A percentile compares a stretch with the other conserved stretches of the same genome.
Evolutionary conservation across 345 rosid genomes (phyloP).

Genomic region (Citrus inodora): DNA sequence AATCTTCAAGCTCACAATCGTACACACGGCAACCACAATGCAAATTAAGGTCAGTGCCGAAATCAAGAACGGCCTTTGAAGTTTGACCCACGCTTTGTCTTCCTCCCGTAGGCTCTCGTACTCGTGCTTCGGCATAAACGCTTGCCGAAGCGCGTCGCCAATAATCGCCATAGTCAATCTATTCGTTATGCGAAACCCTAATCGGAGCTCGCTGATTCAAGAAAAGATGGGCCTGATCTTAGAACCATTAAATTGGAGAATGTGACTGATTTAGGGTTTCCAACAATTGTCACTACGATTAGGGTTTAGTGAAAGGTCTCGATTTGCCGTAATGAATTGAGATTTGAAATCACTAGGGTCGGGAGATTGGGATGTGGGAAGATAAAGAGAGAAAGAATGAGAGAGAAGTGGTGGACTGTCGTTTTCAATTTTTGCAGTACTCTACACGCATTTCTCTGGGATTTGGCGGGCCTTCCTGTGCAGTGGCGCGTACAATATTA

Average conservation of each 20-base stretch:
- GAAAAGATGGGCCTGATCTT: background rate
- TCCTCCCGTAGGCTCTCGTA: slow-evolving; percentile 82
- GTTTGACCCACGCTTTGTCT: slow-evolving; percentile 73
- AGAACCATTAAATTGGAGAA: background rate
- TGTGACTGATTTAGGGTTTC: slow-evolving; percentile 2
- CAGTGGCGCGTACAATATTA: slow-evolving; percentile 11
- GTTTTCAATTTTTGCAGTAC: slow-evolving; percentile 2
- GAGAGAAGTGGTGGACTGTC: background rate
- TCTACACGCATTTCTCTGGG: background rate
- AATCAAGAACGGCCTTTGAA: slow-evolving; percentile 51
- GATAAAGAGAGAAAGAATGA: background rate
- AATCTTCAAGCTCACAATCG: slow-evolving; percentile 67
- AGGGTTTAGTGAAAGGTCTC: background rate
- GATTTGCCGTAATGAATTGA: background rate
- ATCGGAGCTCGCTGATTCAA: background rate
- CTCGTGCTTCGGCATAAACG: slow-evolving; percentile 87
- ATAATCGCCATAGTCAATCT: slow-evolving; percentile 55
- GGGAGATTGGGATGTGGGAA: background rate
- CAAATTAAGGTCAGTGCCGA: slow-evolving; percentile 31
- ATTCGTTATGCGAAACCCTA: background rate
- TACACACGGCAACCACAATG: slow-evolving; percentile 44
- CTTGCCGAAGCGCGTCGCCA: slow-evolving; percentile 83
- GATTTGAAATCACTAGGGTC: background rate
- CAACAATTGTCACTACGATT: background rate
- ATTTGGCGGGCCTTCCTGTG: slow-evolving; percentile 13